phyloP scores from a whole-genome alignment of 2,329 filamentous ascomycete species.

The Xylariomycetidae sp. region DNA sequence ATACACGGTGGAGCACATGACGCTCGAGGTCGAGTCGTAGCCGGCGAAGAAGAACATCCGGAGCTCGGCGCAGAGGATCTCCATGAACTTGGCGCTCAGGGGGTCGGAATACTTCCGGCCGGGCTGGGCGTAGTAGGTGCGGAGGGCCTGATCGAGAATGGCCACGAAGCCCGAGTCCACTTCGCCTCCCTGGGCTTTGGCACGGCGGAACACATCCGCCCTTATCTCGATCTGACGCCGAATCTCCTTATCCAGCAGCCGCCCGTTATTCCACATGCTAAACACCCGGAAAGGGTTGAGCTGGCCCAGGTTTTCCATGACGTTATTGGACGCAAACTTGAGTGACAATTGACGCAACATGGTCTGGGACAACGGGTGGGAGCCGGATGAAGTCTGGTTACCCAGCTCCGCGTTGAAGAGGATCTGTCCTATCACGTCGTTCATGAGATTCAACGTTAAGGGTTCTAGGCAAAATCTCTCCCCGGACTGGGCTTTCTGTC shows the following conservation, averaged over 20 bases:
- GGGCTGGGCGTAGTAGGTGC: conserved; percentile 24
- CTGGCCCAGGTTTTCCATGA: conserved; percentile 20
- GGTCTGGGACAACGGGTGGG: conserved; percentile 25
- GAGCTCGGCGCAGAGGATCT: conserved; percentile 26
- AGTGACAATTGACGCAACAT: conserved; percentile 24
- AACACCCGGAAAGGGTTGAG: conserved; percentile 25
- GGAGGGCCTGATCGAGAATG: conserved; percentile 29
- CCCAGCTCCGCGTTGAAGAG: conserved; percentile 27
- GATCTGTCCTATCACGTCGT: conserved; percentile 27
- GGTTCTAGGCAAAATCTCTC: conserved; percentile 20
- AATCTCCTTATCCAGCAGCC: conserved; percentile 25
- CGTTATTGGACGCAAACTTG: conserved; percentile 22
- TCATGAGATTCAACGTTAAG: conserved; percentile 25
- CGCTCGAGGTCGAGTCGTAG: conserved; percentile 34
- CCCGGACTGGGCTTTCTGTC: conserved; percentile 12
- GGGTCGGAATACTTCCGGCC: conserved; percentile 12
- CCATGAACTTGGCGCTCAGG: conserved; percentile 23
- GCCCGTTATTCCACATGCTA: conserved; percentile 28
- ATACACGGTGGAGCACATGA: conserved; percentile 26
- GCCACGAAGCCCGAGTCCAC: conserved; percentile 21
- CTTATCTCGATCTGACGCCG: conserved; percentile 21
- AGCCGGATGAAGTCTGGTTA: conserved; percentile 23
- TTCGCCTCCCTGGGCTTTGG: conserved; percentile 15
- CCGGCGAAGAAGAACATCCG: conserved; percentile 34
- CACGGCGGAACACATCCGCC: conserved; percentile 15